A percentile compares a stretch with the other conserved stretches of the same genome.
These are phyloP conservation scores for Ophiocordyceps camponoti-floridani DNA, from an alignment of 2,329 filamentous ascomycete species.

Conservation along the genomic window DNA sequence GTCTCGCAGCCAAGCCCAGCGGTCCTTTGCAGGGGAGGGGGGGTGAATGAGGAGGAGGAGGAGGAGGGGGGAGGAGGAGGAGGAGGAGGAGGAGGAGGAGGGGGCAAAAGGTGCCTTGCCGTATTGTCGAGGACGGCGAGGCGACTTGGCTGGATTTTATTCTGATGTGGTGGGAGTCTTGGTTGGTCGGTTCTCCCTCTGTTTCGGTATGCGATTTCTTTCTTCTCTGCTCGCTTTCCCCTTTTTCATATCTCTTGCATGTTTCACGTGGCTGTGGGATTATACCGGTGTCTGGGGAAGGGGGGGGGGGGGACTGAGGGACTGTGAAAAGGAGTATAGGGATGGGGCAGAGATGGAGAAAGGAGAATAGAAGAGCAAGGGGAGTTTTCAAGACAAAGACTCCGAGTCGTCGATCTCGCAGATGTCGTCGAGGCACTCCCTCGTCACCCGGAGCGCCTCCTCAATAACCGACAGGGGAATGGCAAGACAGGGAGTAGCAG, in stretches of 20 bases:
- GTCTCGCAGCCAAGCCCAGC: background rate
- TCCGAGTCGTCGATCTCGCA: conserved; percentile 16
- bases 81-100: too few relatives aligned
- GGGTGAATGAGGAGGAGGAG: too few relatives aligned
- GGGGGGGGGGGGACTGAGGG: background rate
- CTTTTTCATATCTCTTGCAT: too few relatives aligned
- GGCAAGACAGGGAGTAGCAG: conserved; percentile 21
- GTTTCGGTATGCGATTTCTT: background rate
- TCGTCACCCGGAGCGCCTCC: conserved; percentile 40
- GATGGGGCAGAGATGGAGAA: background rate
- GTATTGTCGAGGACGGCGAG: background rate
- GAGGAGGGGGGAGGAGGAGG: too few relatives aligned
- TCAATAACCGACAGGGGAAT: conserved; percentile 41
- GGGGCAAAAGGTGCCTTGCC: too few relatives aligned
- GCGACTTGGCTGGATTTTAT: background rate
- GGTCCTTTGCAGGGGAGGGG: too few relatives aligned
- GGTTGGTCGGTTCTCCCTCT: background rate
- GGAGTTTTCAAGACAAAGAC: background rate
- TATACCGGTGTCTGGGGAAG: too few relatives aligned
- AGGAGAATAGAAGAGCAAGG: background rate
- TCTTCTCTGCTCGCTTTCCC: too few relatives aligned
- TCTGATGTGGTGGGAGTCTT: background rate
- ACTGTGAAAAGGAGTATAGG: too few relatives aligned
- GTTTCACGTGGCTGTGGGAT: too few relatives aligned
- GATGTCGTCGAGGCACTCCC: conserved; percentile 37